A percentile compares a stretch with the other conserved stretches of the same genome.
Conservation (phyloP, 1,284 basidiomycete genomes). For the Heterobasidion annosum region DNA sequence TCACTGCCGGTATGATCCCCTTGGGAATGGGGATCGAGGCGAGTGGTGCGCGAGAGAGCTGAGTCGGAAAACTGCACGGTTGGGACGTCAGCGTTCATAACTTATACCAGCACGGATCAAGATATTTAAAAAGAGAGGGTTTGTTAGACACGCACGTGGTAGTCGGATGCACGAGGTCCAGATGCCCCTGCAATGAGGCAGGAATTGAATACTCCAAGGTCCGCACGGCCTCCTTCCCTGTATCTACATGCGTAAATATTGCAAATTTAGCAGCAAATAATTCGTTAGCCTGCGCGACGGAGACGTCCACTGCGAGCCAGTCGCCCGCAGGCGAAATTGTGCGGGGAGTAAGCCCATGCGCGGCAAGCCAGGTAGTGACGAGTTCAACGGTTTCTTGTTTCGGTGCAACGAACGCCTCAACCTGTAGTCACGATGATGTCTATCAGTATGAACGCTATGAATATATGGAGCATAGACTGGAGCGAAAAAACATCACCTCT, state of each 20-base stretch:
- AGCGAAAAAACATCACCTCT: slow-evolving; percentile 13
- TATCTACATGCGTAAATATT: slow-evolving; percentile 19
- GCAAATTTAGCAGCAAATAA: slow-evolving; percentile 23
- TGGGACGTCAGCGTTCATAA: too few species aligned
- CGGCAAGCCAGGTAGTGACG: slow-evolving; percentile 22
- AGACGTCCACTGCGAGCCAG: slow-evolving; percentile 13
- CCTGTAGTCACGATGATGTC: slow-evolving; percentile 11
- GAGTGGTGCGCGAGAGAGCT: neutral
- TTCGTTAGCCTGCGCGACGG: slow-evolving; percentile 20
- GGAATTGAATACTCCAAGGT: slow-evolving; percentile 26
- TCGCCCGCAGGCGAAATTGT: slow-evolving; percentile 16
- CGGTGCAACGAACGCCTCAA: slow-evolving; percentile 27
- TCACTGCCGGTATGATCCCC: slow-evolving; percentile 6
- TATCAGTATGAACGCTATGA: neutral
- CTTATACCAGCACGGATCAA: too few species aligned
- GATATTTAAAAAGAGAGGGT: neutral
- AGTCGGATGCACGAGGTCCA: slow-evolving; percentile 19
- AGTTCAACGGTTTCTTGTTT: slow-evolving; percentile 16
- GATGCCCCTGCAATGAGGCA: slow-evolving; percentile 9
- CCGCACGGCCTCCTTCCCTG: slow-evolving; percentile 16
- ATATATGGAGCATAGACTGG: too few species aligned
- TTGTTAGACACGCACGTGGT: slow-evolving; percentile 7
- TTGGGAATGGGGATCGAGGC: neutral
- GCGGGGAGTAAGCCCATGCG: slow-evolving; percentile 17
- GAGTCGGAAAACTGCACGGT: slow-evolving; percentile 2